A percentile compares a stretch with the other conserved stretches of the same genome.
Evolutionary conservation across 495 filamentous ascomycete species (phyloP).

Genomic region (Poronia punctata): DNA sequence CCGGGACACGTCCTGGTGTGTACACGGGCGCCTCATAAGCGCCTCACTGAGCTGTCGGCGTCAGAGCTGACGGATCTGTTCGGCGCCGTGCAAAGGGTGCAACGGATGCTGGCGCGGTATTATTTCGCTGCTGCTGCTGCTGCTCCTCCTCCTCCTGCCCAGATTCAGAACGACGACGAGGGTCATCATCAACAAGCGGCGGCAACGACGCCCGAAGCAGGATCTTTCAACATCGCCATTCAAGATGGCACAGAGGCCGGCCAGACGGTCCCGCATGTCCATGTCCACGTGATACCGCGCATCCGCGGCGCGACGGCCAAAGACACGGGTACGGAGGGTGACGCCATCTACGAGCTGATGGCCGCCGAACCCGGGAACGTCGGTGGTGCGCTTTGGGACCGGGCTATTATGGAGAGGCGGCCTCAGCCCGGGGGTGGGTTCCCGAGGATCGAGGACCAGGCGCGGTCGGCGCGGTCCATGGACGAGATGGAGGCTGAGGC

Average conservation of each 20-base stretch:
- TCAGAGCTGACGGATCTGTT: conserved; percentile 81
- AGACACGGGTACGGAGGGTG: conserved; percentile 41
- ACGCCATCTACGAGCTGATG: conserved; percentile 70
- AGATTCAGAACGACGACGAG: too few species aligned
- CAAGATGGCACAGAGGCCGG: conserved; percentile 87
- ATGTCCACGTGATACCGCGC: conserved; percentile 88
- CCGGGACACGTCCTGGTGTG: conserved; percentile 89
- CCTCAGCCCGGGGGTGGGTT: conserved; percentile 36
- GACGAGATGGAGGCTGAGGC: conserved; percentile 82
- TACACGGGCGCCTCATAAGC: conserved; percentile 55
- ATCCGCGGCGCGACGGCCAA: conserved; percentile 37
- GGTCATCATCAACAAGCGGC: not conserved
- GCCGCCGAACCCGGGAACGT: conserved; percentile 83
- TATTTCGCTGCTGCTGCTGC: conserved; percentile 44
- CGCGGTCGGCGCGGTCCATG: conserved; percentile 58
- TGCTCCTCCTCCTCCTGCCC: not conserved
- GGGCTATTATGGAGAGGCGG: conserved; percentile 3
- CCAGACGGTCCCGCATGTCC: conserved; percentile 84
- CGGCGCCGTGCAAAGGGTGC: conserved; percentile 70
- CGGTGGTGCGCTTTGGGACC: conserved; percentile 51
- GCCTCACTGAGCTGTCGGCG: conserved; percentile 66
- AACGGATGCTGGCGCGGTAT: conserved; percentile 66
- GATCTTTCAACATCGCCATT: conserved; percentile 81
- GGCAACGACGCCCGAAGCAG: conserved; percentile 23
- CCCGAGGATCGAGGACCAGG: conserved; percentile 56